phyloP scores from a whole-genome alignment of 192 early-diverging fungal genomes.

The Podila epicladia region DNA sequence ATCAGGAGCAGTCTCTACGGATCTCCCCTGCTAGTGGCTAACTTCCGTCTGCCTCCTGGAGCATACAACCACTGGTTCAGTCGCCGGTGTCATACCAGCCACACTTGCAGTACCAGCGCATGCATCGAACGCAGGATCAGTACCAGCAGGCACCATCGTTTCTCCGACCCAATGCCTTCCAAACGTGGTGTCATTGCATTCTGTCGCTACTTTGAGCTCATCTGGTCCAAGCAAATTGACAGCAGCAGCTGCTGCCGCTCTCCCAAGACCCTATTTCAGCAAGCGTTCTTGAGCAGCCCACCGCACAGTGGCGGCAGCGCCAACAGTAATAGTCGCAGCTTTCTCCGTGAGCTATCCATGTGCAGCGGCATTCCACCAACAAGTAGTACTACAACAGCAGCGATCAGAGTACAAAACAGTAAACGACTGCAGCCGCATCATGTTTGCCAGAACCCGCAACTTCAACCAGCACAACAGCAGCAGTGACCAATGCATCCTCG shows the following conservation, averaged over 20 bases:
- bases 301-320: slow-evolving; percentile 7
- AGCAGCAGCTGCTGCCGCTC: background rate
- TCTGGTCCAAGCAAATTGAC: background rate
- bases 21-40: slow-evolving; percentile 28
- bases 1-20: slow-evolving; percentile 27
- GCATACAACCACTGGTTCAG: slow-evolving; percentile 24
- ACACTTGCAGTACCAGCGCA: slow-evolving; percentile 27
- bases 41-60: slow-evolving; percentile 37
- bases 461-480: background rate
- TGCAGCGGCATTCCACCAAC: background rate
- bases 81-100: slow-evolving; percentile 23
- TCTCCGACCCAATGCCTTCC: background rate
- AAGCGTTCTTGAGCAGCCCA: slow-evolving; percentile 9
- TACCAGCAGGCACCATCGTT: background rate
- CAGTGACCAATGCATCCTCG: slow-evolving; percentile 3
- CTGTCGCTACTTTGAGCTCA: background rate
- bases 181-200: background rate
- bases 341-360: slow-evolving; percentile 6
- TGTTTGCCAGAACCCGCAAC: background rate
- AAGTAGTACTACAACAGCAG: background rate
- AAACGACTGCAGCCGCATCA: background rate
- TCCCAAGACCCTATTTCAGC: slow-evolving; percentile 1
- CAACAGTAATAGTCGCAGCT: background rate
- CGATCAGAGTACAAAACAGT: background rate
- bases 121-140: background rate